Evolutionary conservation across 768 basidiomycete species (phyloP).

Genomic region (Termitomyces sp.): DNA sequence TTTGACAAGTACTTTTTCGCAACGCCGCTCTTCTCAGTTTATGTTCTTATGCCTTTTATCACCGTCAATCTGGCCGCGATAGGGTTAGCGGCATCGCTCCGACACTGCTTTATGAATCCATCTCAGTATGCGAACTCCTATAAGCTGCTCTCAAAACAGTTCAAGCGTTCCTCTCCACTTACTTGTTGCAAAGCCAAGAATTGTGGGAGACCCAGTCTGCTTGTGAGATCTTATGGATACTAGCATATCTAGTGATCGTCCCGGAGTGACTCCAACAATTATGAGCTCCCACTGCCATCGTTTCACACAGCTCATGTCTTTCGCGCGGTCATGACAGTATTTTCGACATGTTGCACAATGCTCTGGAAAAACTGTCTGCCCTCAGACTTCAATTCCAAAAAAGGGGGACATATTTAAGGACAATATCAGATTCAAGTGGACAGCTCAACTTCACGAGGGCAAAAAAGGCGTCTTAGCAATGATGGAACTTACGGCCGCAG

Average conservation of each 20-base stretch:
- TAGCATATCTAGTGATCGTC: background rate
- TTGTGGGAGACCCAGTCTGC: background rate
- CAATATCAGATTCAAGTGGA: background rate
- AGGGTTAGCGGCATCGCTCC: too few relatives aligned
- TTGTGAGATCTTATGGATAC: too few relatives aligned
- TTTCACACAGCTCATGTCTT: background rate
- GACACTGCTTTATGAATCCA: too few relatives aligned
- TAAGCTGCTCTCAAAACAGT: too few relatives aligned
- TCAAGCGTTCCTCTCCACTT: background rate
- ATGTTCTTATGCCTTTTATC: too few relatives aligned
- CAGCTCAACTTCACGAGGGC: background rate
- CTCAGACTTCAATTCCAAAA: background rate
- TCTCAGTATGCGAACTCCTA: too few relatives aligned
- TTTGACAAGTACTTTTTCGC: too few relatives aligned
- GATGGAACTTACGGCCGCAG: background rate
- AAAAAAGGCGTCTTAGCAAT: background rate
- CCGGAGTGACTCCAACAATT: background rate
- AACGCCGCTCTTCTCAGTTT: too few relatives aligned
- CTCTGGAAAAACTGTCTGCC: background rate
- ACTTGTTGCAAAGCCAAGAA: background rate
- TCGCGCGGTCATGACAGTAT: background rate
- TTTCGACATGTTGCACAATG: background rate
- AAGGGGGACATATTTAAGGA: too few relatives aligned
- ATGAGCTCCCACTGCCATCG: background rate
- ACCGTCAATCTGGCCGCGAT: too few relatives aligned